These are phyloP conservation scores for Wallacemonas sp. DNA, from an alignment of 208 protist genomes.

Conservation along the genomic window DNA sequence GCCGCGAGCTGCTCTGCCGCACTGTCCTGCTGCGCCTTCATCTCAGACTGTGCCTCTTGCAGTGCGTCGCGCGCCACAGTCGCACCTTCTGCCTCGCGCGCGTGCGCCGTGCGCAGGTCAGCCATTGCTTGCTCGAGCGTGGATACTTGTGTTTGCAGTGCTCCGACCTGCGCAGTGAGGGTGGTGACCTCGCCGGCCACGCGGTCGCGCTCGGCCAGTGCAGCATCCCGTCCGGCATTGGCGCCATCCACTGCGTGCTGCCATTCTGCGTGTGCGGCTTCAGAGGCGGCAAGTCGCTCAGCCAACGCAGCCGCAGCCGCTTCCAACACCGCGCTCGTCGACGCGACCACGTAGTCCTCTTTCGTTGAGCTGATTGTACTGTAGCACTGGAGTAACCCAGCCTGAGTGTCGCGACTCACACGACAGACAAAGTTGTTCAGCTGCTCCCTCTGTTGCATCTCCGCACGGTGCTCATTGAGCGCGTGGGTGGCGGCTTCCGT, in stretches of 20 bases:
- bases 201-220: background rate
- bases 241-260: background rate
- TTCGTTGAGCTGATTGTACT: background rate
- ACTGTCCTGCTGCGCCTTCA: background rate
- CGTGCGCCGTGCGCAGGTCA: background rate
- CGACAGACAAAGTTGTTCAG: no score
- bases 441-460: background rate
- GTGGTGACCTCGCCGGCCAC: background rate
- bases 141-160: slow-evolving; percentile 8
- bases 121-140: background rate
- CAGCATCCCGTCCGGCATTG: background rate
- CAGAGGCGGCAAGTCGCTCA: background rate
- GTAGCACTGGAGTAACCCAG: no score
- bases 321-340: background rate
- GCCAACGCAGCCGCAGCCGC: background rate
- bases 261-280: background rate
- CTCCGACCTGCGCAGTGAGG: slow-evolving; percentile 4
- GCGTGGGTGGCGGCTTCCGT: background rate
- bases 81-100: background rate
- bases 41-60: background rate
- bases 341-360: background rate
- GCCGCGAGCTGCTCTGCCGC: no score
- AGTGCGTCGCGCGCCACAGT: no score
- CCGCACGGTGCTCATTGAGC: no score
- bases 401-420: no score